phyloP scores from a whole-genome alignment of 176 grass and related monocot species.

The Carex myosuroides region DNA sequence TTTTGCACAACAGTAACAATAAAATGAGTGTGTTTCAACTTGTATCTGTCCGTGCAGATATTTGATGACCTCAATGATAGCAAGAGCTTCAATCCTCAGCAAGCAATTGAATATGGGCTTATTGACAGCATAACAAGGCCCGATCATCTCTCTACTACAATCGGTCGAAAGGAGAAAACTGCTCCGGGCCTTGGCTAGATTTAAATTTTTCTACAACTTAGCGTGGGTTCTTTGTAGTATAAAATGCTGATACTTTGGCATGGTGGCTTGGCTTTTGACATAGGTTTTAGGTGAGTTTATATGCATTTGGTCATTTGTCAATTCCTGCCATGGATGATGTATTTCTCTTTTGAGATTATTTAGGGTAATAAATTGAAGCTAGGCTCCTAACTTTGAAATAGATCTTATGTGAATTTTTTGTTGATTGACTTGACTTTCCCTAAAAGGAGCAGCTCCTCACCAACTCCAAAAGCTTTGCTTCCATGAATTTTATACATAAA shows the following conservation, averaged over 20 bases:
- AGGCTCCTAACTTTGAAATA: background rate
- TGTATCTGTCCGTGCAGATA: slow-evolving; percentile 42
- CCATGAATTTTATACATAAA: background rate
- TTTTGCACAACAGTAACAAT: background rate
- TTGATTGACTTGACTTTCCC: background rate
- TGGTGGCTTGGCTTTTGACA: background rate
- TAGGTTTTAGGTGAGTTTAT: background rate
- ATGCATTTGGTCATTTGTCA: background rate
- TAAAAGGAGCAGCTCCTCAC: background rate
- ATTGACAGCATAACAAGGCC: slow-evolving; percentile 62
- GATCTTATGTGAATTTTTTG: background rate
- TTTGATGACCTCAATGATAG: slow-evolving; percentile 50
- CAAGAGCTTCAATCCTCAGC: slow-evolving; percentile 58
- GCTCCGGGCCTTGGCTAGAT: slow-evolving; percentile 32
- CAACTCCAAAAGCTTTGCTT: background rate
- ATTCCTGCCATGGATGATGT: background rate
- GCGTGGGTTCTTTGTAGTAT: background rate
- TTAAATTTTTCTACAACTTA: background rate
- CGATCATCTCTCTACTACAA: slow-evolving; percentile 15
- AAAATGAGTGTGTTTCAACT: background rate
- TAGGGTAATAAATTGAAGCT: background rate
- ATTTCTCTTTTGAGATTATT: background rate
- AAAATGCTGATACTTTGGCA: background rate
- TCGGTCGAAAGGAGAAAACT: slow-evolving; percentile 14
- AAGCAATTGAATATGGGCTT: slow-evolving; percentile 75